Conservation (phyloP, 148 eudicot species). For the Dianthus caryophyllus region DNA sequence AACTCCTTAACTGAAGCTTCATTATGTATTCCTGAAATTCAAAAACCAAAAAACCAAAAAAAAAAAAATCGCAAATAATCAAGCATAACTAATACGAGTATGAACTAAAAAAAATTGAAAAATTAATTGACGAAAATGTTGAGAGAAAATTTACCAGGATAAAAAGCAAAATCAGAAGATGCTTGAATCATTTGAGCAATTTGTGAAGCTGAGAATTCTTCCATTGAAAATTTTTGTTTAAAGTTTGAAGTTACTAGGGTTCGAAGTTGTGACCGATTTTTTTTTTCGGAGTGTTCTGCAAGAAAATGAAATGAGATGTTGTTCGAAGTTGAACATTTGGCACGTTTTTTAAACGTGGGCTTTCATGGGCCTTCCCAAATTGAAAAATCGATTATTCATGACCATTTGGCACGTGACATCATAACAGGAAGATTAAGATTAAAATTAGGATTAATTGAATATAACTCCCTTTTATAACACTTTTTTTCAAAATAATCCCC, state of each 20-base stretch:
- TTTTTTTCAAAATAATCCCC: too few relatives aligned
- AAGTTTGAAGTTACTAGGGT: not conserved
- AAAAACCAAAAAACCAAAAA: constrained; percentile 11
- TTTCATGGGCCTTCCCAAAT: not conserved
- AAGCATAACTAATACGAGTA: not conserved
- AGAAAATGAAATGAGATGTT: not conserved
- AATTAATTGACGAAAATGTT: not conserved
- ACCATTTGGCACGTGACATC: too few relatives aligned
- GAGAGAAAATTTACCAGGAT: constrained; percentile 32
- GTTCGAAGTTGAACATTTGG: not conserved
- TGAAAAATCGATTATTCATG: too few relatives aligned
- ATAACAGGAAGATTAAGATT: too few relatives aligned
- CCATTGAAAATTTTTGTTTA: constrained; percentile 11
- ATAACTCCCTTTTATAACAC: too few relatives aligned
- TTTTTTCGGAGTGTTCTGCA: constrained; percentile 6
- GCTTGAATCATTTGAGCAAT: constrained; percentile 36
- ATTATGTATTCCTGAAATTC: constrained; percentile 41
- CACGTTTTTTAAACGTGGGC: not conserved
- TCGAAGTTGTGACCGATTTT: too few relatives aligned
- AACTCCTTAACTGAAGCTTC: constrained; percentile 59
- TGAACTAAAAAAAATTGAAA: not conserved
- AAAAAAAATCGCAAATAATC: not conserved
- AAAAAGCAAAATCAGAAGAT: constrained; percentile 51
- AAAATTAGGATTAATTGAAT: too few relatives aligned
- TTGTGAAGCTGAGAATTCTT: constrained; percentile 34